Base-by-base conservation (phyloP, 164 flowering plant genomes). In the Santalum album region DNA sequence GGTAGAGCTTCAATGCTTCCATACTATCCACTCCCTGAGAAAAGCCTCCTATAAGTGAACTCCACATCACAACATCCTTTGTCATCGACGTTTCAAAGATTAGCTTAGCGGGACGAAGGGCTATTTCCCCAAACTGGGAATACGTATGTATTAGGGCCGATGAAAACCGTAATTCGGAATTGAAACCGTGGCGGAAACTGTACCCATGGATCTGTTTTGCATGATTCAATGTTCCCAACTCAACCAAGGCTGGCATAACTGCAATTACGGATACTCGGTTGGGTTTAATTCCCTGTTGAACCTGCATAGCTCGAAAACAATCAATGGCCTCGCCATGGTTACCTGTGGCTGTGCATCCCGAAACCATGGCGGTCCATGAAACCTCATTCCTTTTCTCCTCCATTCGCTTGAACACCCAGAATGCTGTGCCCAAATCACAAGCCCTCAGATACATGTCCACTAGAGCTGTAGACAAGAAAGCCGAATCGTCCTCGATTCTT, bases 331-430 rank as follows among this genome's bases (percentile, higher is more conserved):
- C 55, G 1, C 7, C 53, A 20, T 55, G 70, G 12, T 65, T 43
- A 15, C 46, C 57, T 61, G 67, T 61, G 25, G 50, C 69, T 17
- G 35, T 48, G 49, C 76, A 82, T 12, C 87, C 85, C 0, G 74
- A 57, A 29, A 84, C 69, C 76, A 84, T 59, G 2, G 78, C 72
- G 0, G 90, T 81, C 87, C 90, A 84, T 2, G 79, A 74, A 3
- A 78, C 87, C 61, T 65, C 80, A 70, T 76, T 78, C 59, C 58
- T 77, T 23, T 60, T 71, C 23, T 20, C 62, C 70, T 18, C 62
- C 70, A 79, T 77, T 46, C 46, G 49, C 32, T 61, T 23, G 54
- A 81, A 81, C 21, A 81, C 71, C 10, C 43, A 49, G 25, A 65
- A 73, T 17, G 85, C 85, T 39, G 49, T 27, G 46, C 43, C 5